Evolutionary conservation across 2,329 filamentous ascomycete species (phyloP), one percentile per base, ranked within the genome.

Genomic region (Penicillium sp.): DNA sequence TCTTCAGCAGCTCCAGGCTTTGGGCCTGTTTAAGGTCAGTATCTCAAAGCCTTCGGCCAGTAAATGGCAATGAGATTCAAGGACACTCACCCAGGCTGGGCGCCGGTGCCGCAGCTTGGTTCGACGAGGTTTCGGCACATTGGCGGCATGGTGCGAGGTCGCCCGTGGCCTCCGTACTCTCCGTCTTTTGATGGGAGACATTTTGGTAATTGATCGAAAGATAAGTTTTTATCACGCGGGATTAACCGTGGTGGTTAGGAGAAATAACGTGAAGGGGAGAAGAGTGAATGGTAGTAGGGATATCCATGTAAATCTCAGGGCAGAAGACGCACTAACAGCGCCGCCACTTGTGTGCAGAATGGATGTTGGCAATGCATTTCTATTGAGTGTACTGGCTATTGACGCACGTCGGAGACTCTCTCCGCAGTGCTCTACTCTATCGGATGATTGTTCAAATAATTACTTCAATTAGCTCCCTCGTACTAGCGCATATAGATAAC

Each of bases 1-100:
- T 76, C 59, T 77, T 74, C 12, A 76, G 68, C 35, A 77, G 59
- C 47, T 75, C 73, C 33, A 72, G 63, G 50, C 75, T 78, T 53
- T 78, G 75, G 45, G 70, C 65, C 48, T 73, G 24, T n/a, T n/a
- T 3, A 2, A n/a, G 8, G n/a, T 49, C 15, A 45, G 29, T 4
- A 28, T 41, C 15, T 31, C 9, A 3, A 3, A 2, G 24, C n/a
- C 23, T 15, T 15, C 25, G 5, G 33, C 18, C 33, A 12, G 33
- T 35, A 15, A 20, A 35, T 4, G 7, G 7, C 15, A 20, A 20
- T 4, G 1, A 20, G 18, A 27, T 7, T 27, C 12, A 27, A 1
- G 23, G 13, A n/a, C 6, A 39, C 38, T 40, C 4, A 40, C 38
- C 33, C 33, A 37, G 33, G 33, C 18, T 5, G 33, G 33, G 33